Evolutionary conservation across 257 asterid genomes (phyloP).

Genomic region (Leptodermis oblonga): DNA sequence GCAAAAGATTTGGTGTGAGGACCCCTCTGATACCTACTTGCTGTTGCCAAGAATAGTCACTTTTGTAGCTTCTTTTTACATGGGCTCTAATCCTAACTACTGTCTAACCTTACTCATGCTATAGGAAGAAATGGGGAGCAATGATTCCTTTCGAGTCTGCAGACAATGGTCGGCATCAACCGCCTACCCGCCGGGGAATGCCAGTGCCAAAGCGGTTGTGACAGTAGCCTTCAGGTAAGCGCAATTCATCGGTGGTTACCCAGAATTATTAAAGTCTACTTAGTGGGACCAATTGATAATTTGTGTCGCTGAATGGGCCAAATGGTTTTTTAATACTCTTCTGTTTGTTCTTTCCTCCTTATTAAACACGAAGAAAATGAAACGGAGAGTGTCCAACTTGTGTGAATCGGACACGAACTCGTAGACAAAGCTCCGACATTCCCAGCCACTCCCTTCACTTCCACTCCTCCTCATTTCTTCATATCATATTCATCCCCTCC

Average conservation of each 20-base stretch:
- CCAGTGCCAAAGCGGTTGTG: slow-evolving; percentile 13
- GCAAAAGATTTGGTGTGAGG: slow-evolving; percentile 3
- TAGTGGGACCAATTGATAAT: slow-evolving; percentile 36
- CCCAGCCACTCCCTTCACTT: slow-evolving; percentile 57
- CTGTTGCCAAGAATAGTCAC: background rate
- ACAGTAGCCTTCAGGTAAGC: slow-evolving; percentile 23
- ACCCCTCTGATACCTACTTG: background rate
- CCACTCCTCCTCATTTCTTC: slow-evolving; percentile 44
- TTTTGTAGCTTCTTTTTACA: background rate
- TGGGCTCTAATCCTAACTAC: background rate
- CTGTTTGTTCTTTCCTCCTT: slow-evolving; percentile 44
- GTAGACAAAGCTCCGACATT: slow-evolving; percentile 72
- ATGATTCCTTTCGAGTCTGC: background rate
- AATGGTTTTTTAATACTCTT: slow-evolving; percentile 36
- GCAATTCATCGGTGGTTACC: slow-evolving; percentile 17
- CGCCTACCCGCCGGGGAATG: slow-evolving; percentile 11
- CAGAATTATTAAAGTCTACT: slow-evolving; percentile 23
- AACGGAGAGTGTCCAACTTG: slow-evolving; percentile 27
- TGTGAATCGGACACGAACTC: slow-evolving; percentile 50
- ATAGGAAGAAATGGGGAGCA: background rate
- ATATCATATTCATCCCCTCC: slow-evolving; percentile 7
- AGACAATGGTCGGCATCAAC: background rate
- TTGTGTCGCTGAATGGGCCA: slow-evolving; percentile 35
- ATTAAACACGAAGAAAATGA: slow-evolving; percentile 21
- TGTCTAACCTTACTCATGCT: slow-evolving; percentile 1